Percentiles rank a stretch among this genome's conserved stretches.
phyloP scores from a whole-genome alignment of 2,329 filamentous ascomycete species.

The Hypoxylon sp. region DNA sequence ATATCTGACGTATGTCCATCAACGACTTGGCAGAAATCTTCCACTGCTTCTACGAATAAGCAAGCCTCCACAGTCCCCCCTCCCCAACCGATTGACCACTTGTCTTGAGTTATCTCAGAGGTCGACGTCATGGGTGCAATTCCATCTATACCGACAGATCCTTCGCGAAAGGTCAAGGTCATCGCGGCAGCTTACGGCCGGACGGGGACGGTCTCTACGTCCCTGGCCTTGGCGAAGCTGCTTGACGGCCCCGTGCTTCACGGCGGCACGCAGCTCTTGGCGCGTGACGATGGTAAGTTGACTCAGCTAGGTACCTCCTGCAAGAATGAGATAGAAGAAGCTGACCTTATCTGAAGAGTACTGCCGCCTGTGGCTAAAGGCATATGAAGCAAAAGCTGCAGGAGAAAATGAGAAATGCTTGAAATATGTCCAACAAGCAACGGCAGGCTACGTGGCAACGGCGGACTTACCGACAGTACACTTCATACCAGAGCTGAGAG shows the following conservation, averaged over 20 bases:
- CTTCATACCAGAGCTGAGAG: constrained; percentile 47
- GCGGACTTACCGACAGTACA: constrained; percentile 44
- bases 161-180: constrained; percentile 56
- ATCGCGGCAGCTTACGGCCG: constrained; percentile 62
- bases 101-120: neutral
- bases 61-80: neutral
- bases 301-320: neutral
- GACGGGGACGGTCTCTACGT: constrained; percentile 67
- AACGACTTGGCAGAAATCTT: neutral
- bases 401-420: constrained; percentile 44
- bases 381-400: constrained; percentile 44
- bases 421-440: constrained; percentile 45
- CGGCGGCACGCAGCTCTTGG: constrained; percentile 60
- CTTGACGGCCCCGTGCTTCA: constrained; percentile 66
- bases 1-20: neutral
- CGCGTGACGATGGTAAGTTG: constrained; percentile 55
- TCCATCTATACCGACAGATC: constrained; percentile 55
- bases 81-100: neutral
- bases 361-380: constrained; percentile 46
- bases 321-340: neutral
- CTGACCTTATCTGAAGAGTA: constrained; percentile 36
- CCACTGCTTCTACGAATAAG: neutral
- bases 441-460: constrained; percentile 43
- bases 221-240: constrained; percentile 62
- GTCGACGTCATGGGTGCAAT: constrained; percentile 42